phyloP scores from a whole-genome alignment of 1,139 yeast species.

The Spathaspora sp. region DNA sequence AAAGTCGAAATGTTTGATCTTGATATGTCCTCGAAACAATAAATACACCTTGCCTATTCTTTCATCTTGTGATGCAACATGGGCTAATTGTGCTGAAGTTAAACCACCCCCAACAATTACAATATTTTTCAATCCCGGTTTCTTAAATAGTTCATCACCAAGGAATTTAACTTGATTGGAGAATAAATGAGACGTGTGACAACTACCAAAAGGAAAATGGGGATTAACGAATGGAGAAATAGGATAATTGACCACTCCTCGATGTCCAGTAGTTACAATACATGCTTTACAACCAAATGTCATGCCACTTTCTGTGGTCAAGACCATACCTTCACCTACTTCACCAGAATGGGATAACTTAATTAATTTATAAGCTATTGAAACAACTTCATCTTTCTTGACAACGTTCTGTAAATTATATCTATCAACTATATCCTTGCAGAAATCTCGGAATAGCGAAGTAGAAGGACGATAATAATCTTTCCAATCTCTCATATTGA shows the following conservation, averaged over 20 bases:
- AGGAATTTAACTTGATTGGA: conserved; percentile 25
- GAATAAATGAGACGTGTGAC: conserved; percentile 47
- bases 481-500: conserved; percentile 47
- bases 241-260: conserved; percentile 39
- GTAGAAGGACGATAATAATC: conserved; percentile 51
- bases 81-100: conserved; percentile 50
- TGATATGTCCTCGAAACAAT: conserved; percentile 39
- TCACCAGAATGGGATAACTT: conserved; percentile 22
- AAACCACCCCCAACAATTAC: conserved; percentile 51
- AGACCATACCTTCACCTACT: conserved; percentile 29
- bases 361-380: conserved; percentile 30
- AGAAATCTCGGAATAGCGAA: conserved; percentile 38
- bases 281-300: conserved; percentile 36
- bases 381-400: conserved; percentile 33
- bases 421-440: conserved; percentile 33
- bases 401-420: conserved; percentile 32
- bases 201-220: conserved; percentile 29
- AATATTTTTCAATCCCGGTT: conserved; percentile 16
- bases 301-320: conserved; percentile 27
- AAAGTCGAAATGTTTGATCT: conserved; percentile 50
- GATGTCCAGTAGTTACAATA: conserved; percentile 43
- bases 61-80: conserved; percentile 29
- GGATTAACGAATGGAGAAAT: conserved; percentile 24
- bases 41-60: conserved; percentile 35
- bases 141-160: conserved; percentile 16